Conservation (phyloP, 495 filamentous ascomycete species). For the Hamigera avellanea region DNA sequence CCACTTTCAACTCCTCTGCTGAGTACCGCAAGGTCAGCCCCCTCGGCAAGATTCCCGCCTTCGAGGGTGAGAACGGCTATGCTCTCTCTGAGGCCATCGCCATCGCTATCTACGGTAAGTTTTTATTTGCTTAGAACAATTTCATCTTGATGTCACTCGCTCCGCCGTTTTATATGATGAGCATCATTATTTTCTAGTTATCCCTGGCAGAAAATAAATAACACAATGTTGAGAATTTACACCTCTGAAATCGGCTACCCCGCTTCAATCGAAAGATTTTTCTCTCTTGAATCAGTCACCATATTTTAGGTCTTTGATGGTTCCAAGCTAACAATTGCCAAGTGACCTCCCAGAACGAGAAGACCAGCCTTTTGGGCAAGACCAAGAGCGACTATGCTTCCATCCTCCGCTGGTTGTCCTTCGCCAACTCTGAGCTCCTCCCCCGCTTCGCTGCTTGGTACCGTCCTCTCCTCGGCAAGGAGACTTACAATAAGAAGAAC, state of each 20-base stretch:
- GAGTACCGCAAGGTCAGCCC: constrained; percentile 81
- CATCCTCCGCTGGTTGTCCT: constrained; percentile 95
- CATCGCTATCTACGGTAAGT: constrained; percentile 95
- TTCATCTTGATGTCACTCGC: constrained; percentile 4
- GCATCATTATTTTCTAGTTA: constrained; percentile 73
- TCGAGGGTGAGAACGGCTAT: constrained; percentile 88
- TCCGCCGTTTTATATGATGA: constrained; percentile 56
- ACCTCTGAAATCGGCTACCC: constrained; percentile 46
- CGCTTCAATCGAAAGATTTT: constrained; percentile 9
- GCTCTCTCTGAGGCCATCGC: constrained; percentile 80
- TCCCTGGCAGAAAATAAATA: constrained; percentile 84
- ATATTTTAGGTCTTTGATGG: constrained; percentile 9
- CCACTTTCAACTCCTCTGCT: constrained; percentile 29
- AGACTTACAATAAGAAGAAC: constrained; percentile 94
- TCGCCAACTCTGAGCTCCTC: constrained; percentile 76
- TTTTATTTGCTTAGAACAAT: constrained; percentile 2
- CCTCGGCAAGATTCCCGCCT: constrained; percentile 83
- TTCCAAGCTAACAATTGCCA: constrained; percentile 18
- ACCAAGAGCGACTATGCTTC: constrained; percentile 99
- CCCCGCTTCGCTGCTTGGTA: constrained; percentile 69
- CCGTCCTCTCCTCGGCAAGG: constrained; percentile 72
- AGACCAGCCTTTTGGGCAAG: constrained; percentile 96
- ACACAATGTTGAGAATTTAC: constrained; percentile 57
- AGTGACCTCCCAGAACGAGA: constrained; percentile 99
- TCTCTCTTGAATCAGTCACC: neutral